phyloP scores from a whole-genome alignment of 176 grass and related monocot genomes.

The Musa beccarii region DNA sequence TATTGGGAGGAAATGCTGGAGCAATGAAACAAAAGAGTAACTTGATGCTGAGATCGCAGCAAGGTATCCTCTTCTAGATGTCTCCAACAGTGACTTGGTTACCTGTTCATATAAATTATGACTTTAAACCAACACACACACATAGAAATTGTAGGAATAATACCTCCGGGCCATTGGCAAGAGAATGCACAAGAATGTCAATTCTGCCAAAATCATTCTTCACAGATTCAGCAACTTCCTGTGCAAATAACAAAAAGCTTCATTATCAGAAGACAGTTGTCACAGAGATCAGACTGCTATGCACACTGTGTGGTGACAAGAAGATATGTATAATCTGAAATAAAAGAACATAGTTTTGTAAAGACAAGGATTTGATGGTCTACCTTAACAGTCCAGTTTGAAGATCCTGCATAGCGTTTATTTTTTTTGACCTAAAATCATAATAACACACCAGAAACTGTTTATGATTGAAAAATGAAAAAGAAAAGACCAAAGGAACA shows the following conservation, averaged over 20 bases:
- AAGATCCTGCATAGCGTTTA: conserved; percentile 85
- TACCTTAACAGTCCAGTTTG: conserved; percentile 96
- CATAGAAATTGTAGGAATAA: neutral
- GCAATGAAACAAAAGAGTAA: conserved; percentile 82
- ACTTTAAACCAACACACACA: neutral
- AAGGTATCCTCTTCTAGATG: conserved; percentile 91
- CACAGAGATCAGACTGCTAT: no score
- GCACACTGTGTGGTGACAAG: neutral
- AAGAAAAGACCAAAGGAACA: conserved; percentile 1
- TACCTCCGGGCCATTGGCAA: conserved; percentile 96
- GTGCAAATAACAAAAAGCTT: conserved; percentile 6
- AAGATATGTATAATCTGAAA: neutral
- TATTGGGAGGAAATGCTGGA: conserved; percentile 86
- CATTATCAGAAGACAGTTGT: neutral
- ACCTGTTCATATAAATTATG: conserved; percentile 39
- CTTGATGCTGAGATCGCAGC: conserved; percentile 93
- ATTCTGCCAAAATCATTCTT: conserved; percentile 95
- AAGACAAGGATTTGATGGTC: neutral
- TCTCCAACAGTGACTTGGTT: conserved; percentile 78
- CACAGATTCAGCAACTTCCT: conserved; percentile 89
- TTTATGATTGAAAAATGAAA: neutral
- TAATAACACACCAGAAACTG: neutral
- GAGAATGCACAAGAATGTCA: conserved; percentile 94
- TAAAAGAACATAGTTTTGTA: conserved; percentile 9
- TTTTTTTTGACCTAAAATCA: conserved; percentile 60